Conservation (phyloP, 1,139 yeast species). For the Candida albicans region DNA sequence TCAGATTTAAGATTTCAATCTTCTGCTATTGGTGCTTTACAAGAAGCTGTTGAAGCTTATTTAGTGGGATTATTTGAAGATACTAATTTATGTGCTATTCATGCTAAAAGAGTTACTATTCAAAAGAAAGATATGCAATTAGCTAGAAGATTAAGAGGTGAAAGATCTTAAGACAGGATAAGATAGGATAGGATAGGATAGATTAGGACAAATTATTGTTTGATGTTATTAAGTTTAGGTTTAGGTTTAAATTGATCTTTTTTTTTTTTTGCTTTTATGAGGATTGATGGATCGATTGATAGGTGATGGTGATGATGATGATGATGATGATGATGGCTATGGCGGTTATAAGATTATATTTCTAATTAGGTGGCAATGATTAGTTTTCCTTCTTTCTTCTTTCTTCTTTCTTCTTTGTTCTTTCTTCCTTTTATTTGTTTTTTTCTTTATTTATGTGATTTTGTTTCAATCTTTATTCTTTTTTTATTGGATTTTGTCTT, state of each 20-base stretch:
- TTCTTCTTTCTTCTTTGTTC: too few species aligned
- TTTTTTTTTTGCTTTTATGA: too few species aligned
- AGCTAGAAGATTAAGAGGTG: constrained; percentile 57
- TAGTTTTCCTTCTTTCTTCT: background rate
- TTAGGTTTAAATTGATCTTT: too few species aligned
- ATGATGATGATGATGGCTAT: too few species aligned
- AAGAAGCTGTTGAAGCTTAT: constrained; percentile 55
- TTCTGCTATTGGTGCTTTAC: constrained; percentile 53
- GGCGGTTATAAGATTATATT: background rate
- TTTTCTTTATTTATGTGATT: background rate
- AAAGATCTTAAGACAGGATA: constrained; percentile 36
- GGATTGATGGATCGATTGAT: too few species aligned
- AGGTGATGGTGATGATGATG: too few species aligned
- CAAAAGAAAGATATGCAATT: constrained; percentile 56
- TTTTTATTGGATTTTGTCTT: too few species aligned
- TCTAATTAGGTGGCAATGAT: background rate
- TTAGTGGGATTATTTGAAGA: constrained; percentile 53
- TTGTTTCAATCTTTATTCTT: too few species aligned
- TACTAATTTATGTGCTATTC: constrained; percentile 55
- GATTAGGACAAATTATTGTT: too few species aligned
- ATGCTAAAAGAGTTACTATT: constrained; percentile 55
- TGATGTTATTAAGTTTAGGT: too few species aligned
- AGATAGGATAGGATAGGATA: too few species aligned
- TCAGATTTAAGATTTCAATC: constrained; percentile 54
- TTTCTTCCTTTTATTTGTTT: background rate